Evolutionary conservation across 148 eudicot genomes (phyloP), one percentile per base, ranked within the genome.

Genomic region (Fallopia convolvulus): DNA sequence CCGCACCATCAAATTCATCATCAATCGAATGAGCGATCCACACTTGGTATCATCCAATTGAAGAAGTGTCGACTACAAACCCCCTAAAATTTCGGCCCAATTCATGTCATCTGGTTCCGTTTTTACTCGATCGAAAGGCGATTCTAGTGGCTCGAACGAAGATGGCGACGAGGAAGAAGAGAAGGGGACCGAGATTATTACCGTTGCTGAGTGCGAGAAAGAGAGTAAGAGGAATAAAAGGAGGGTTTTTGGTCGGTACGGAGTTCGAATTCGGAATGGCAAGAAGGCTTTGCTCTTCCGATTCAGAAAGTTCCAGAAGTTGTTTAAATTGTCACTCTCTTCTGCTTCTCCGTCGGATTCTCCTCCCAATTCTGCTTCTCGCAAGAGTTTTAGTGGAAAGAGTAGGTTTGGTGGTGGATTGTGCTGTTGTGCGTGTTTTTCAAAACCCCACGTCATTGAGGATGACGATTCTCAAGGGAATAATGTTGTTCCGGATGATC

Each of bases 381-480:
- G 48, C 26, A 71, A 39, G 60, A 41, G 36, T 55, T n/a, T 79
- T 74, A 44, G 71, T 71, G 26, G 79, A 39, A 77, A 36, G 41
- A 41, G 77, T 77, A 42, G 50, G 47, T 79, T 76, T 3, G 72
- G 42, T 12, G 81, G 83, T 1, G 81, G 78, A 52, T 83, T 74
- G 26, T 74, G 78, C 82, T 78, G 85, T 63, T 87, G 83, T 39
- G 72, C 82, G 70, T 85, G 90, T 76, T 55, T 80, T n/a, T 85
- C 85, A 77, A 78, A 78, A 18, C 85, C 85, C 68, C 70, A 77
- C 74, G 82, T 79, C 60, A 26, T 80, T 83, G 91, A 84, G 63
- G 74, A 77, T 63, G 80, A 36, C 6, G 40, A 80, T 81, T 80
- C 36, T 76, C 41, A 32, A 21, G 70, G 79, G 9, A 76, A 77